Percentiles rank a stretch among this genome's conserved stretches.
Evolutionary conservation across 495 filamentous ascomycete species (phyloP).

Genomic region (Penicillium cataractarum): DNA sequence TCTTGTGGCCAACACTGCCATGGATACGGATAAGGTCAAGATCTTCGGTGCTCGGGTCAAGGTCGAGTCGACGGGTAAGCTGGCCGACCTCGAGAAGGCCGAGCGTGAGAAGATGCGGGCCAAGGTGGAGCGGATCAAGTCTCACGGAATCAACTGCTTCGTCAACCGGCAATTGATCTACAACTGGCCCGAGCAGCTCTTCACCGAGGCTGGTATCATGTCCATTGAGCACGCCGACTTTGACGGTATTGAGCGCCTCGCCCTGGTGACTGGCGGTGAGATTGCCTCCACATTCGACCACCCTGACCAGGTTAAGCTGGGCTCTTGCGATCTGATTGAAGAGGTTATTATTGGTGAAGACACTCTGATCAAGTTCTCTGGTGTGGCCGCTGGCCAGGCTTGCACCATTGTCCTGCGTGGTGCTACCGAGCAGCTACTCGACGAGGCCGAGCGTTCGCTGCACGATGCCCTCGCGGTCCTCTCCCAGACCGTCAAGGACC

Average conservation of each 20-base stretch:
- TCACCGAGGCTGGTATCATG: conserved; percentile 95
- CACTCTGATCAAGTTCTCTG: conserved; percentile 94
- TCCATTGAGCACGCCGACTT: conserved; percentile 99
- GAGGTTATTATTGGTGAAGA: conserved; percentile 98
- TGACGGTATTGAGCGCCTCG: conserved; percentile 93
- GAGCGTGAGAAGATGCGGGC: conserved; percentile 99
- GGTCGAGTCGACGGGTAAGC: conserved; percentile 88
- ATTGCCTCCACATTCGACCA: conserved; percentile 98
- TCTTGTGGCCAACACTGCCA: conserved; percentile 93
- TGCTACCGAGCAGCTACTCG: conserved; percentile 93
- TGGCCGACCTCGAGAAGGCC: conserved; percentile 95
- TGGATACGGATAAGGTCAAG: conserved; percentile 99
- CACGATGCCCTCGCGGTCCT: conserved; percentile 97
- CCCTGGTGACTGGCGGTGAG: conserved; percentile 94
- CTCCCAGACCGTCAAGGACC: conserved; percentile 94
- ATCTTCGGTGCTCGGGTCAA: conserved; percentile 97
- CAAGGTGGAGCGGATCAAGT: conserved; percentile 98
- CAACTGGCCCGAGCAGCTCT: conserved; percentile 99
- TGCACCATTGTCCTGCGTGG: conserved; percentile 97
- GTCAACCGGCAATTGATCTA: conserved; percentile 99
- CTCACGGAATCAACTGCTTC: conserved; percentile 99
- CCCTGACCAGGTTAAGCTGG: conserved; percentile 94
- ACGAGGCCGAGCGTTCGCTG: conserved; percentile 93
- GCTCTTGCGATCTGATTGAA: conserved; percentile 93
- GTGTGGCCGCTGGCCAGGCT: conserved; percentile 89